These are phyloP conservation scores for Rhizoctonia solani DNA, from an alignment of 1,284 basidiomycete genomes.

Conservation along the genomic window DNA sequence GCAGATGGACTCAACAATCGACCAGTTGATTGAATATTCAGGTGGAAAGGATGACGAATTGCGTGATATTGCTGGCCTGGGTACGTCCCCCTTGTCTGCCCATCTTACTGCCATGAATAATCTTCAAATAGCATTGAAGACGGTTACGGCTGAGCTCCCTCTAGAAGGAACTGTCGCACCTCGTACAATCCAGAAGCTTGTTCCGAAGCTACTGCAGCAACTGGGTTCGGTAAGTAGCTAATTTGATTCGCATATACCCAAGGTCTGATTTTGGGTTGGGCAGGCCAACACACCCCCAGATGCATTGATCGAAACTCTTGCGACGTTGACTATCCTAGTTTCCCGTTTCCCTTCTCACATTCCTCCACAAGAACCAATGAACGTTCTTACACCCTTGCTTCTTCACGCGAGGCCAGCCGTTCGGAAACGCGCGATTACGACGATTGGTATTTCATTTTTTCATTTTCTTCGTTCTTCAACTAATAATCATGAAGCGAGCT, in stretches of 20 bases:
- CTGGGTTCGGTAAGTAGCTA: slow-evolving; percentile 65
- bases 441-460: slow-evolving; percentile 53
- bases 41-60: slow-evolving; percentile 86
- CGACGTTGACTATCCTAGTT: slow-evolving; percentile 90
- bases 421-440: slow-evolving; percentile 86
- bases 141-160: slow-evolving; percentile 88
- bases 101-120: neutral
- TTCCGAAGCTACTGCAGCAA: slow-evolving; percentile 81
- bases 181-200: slow-evolving; percentile 81
- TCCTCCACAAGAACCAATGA: slow-evolving; percentile 57
- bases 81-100: slow-evolving; percentile 52
- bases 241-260: slow-evolving; percentile 8
- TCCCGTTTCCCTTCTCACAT: slow-evolving; percentile 79
- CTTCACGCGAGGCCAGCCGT: slow-evolving; percentile 78
- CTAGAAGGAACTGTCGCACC: slow-evolving; percentile 75
- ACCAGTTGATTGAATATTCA: slow-evolving; percentile 83
- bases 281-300: slow-evolving; percentile 77
- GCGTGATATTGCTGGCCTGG: slow-evolving; percentile 90
- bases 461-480: neutral
- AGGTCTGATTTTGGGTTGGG: slow-evolving; percentile 38
- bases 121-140: slow-evolving; percentile 75
- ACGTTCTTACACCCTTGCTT: slow-evolving; percentile 75
- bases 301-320: slow-evolving; percentile 84
- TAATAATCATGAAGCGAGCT: slow-evolving; percentile 56
- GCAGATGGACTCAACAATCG: slow-evolving; percentile 84